These are phyloP conservation scores for Sporothrix phasma DNA, from an alignment of 2,329 filamentous ascomycete species.

Conservation along the genomic window DNA sequence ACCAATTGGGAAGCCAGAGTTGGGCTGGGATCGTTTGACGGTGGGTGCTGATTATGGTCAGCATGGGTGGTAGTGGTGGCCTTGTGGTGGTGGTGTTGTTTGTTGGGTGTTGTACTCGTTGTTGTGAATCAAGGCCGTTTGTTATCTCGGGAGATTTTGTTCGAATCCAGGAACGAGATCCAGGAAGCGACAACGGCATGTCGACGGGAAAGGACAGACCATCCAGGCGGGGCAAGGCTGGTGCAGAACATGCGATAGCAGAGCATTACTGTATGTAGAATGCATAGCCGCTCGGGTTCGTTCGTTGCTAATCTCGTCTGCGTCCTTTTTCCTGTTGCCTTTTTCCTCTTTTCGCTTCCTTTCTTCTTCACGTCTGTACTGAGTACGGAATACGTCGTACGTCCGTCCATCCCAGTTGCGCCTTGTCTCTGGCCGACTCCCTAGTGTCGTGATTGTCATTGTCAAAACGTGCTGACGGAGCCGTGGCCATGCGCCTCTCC, in stretches of 20 bases:
- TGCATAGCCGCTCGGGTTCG: background rate
- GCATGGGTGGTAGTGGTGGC: background rate
- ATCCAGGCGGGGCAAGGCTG: background rate
- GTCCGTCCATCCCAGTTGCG: too few species aligned
- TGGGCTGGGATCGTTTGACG: background rate
- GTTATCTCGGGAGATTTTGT: conserved; percentile 9
- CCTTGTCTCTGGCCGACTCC: background rate
- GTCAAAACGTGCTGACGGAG: background rate
- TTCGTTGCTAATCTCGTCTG: background rate
- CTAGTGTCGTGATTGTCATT: background rate
- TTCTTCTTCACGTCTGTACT: too few species aligned
- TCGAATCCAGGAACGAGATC: background rate
- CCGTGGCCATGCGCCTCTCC: background rate
- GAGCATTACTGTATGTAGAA: conserved; percentile 1
- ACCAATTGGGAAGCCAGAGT: background rate
- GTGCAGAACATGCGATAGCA: background rate
- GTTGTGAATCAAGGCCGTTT: background rate
- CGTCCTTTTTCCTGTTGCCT: background rate
- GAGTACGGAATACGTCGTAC: too few species aligned
- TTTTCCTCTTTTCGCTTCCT: background rate
- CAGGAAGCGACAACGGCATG: background rate
- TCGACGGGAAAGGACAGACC: background rate
- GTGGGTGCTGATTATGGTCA: background rate
- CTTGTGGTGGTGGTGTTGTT: background rate
- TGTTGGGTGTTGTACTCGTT: background rate